These are phyloP conservation scores for Conidiobolus coronatus DNA, from an alignment of 371 early-diverging fungal genomes.

Conservation along the genomic window DNA sequence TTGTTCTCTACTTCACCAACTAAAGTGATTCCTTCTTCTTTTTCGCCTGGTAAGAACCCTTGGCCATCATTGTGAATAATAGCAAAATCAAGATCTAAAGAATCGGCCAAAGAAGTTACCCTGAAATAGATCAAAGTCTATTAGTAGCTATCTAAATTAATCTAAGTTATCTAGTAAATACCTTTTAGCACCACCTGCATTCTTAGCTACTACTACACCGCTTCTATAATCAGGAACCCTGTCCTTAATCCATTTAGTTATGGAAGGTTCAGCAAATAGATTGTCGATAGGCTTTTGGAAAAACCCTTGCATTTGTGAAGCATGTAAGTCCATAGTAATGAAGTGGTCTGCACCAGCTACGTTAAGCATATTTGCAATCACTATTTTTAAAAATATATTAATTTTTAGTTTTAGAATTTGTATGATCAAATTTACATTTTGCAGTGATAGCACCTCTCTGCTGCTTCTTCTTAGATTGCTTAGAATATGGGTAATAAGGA, in stretches of 20 bases:
- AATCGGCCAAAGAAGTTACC: slow-evolving; percentile 88
- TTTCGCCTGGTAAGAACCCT: background rate
- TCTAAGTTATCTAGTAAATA: slow-evolving; percentile 8
- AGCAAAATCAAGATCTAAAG: slow-evolving; percentile 81
- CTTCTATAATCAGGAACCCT: slow-evolving; percentile 44
- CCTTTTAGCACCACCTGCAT: slow-evolving; percentile 95
- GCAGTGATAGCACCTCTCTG: slow-evolving; percentile 83
- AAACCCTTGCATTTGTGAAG: slow-evolving; percentile 90
- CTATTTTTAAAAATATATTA: slow-evolving; percentile 10
- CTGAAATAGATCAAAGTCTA: slow-evolving; percentile 12
- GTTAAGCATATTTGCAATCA: slow-evolving; percentile 84
- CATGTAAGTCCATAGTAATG: slow-evolving; percentile 89
- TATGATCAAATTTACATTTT: slow-evolving; percentile 31
- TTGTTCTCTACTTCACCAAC: slow-evolving; percentile 84
- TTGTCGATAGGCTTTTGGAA: slow-evolving; percentile 91
- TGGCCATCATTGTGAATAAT: slow-evolving; percentile 64
- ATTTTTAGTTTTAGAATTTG: background rate
- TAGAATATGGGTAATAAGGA: slow-evolving; percentile 93
- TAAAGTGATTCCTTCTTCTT: slow-evolving; percentile 24
- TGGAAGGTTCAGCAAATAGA: slow-evolving; percentile 77
- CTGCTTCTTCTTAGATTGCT: slow-evolving; percentile 92
- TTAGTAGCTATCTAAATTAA: background rate
- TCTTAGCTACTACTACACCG: slow-evolving; percentile 83
- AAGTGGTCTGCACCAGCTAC: slow-evolving; percentile 93
- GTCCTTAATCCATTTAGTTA: slow-evolving; percentile 74